A percentile compares a stretch with the other conserved stretches of the same genome.
phyloP scores from a whole-genome alignment of 306 rosid species.

The Herpetospermum pedunculosum region DNA sequence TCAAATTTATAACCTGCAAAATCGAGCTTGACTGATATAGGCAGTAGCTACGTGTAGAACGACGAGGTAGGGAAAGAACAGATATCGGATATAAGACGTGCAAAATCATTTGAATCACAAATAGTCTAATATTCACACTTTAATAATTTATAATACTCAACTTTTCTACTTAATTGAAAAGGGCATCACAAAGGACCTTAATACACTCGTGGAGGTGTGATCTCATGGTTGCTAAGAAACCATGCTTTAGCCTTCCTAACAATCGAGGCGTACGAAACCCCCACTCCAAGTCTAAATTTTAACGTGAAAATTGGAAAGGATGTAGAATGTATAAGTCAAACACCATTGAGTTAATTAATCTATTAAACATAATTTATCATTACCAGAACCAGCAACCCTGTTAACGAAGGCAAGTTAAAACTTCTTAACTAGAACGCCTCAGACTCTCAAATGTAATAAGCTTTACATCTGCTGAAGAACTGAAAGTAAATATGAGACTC shows the following conservation, averaged over 20 bases:
- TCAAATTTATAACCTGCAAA: constrained; percentile 99
- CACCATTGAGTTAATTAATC: not conserved
- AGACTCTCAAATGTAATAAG: not conserved
- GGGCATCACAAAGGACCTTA: not conserved
- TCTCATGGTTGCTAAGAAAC: not conserved
- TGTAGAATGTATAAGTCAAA: not conserved
- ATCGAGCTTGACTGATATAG: constrained; percentile 67
- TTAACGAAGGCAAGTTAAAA: not conserved
- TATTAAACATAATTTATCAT: not conserved
- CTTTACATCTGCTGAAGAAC: not conserved
- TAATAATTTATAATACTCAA: not conserved
- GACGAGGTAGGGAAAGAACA: constrained; percentile 39
- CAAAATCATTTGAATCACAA: constrained; percentile 8
- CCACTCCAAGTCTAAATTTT: not conserved
- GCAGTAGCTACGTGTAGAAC: constrained; percentile 40
- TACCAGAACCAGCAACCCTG: not conserved
- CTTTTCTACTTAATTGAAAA: not conserved
- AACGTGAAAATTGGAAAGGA: not conserved
- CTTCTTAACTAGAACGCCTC: not conserved
- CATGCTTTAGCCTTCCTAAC: not conserved
- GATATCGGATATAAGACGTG: constrained; percentile 34
- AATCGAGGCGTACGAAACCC: not conserved
- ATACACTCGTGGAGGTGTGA: not conserved
- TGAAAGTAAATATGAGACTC: not conserved
- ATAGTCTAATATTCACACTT: not conserved